These are phyloP conservation scores for Kuraishia borneana DNA, from an alignment of 805 yeast genomes.

Conservation along the genomic window DNA sequence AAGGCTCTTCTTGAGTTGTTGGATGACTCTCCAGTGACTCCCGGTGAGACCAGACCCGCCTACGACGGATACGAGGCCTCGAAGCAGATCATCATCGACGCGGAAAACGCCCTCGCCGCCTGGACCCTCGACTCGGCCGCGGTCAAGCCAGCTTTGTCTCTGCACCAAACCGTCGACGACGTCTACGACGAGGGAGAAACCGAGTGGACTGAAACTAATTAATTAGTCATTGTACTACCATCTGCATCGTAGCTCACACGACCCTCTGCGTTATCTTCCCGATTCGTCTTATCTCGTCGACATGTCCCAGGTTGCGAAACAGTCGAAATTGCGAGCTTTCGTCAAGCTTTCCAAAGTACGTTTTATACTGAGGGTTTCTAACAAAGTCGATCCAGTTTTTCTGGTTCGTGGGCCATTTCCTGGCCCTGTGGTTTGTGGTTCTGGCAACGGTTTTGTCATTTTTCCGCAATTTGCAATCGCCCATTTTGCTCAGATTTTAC, in stretches of 20 bases:
- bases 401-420: conserved; percentile 54
- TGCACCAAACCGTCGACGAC: conserved; percentile 32
- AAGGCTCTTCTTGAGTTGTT: conserved; percentile 74
- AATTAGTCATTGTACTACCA: background rate
- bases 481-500: conserved; percentile 23
- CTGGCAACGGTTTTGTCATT: conserved; percentile 29
- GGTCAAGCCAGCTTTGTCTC: conserved; percentile 70
- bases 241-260: background rate
- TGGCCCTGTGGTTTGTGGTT: conserved; percentile 31
- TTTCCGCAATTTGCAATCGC: conserved; percentile 19
- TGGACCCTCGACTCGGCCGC: conserved; percentile 82
- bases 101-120: conserved; percentile 70
- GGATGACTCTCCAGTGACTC: conserved; percentile 79
- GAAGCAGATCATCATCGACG: conserved; percentile 77
- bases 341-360: too few species aligned
- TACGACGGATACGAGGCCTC: conserved; percentile 86
- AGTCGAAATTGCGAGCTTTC: too few species aligned
- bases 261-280: background rate
- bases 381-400: conserved; percentile 63
- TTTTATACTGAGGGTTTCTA: too few species aligned
- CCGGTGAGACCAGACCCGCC: conserved; percentile 87
- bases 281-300: too few species aligned
- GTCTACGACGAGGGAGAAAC: conserved; percentile 42
- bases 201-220: conserved; percentile 2
- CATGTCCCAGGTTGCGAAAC: too few species aligned